Evolutionary conservation across 2,329 filamentous ascomycete species (phyloP), one percentile per base, ranked within the genome.

Genomic region (Botrytis elliptica): DNA sequence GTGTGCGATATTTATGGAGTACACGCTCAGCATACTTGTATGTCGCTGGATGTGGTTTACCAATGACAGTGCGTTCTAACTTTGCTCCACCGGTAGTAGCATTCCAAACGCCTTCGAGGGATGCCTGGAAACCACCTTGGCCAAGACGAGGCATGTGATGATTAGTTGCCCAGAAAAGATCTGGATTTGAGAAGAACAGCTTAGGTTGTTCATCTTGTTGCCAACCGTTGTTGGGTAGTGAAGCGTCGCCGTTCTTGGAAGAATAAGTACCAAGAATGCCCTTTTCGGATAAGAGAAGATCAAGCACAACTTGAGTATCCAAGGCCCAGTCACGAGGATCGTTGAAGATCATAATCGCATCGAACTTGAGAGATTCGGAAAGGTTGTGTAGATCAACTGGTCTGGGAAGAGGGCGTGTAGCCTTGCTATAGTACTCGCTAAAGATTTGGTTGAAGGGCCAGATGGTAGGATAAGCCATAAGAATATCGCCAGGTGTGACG

Each of bases 321-420:
- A 98, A 87, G 0, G 93, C 94, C 96, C 96, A 99, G 84, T 99
- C 96, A 73, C 96, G 89, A 5, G 96, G 95, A 82, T 98, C 96
- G 82, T 97, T 97, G 87, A 95, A 98, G 10, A 98, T 92, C 79
- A 98, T 92, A 42, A 98, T 89, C 42, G 95, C 94, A 80, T 97
- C 94, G 77, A 99, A 92, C 78, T 93, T 94, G 66, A 95, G 86
- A 16, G 85, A 83, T 16, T 84, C 80, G 0, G 73, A 57, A 29
- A 85, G 86, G 22, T 84, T 83, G 0, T 82, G 81, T 0, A 84
- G 84, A 55, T 87, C 82, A 80, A 76, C 79, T 77, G 38, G 82
- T 78, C 42, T 84, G 74, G 90, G 90, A 0, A 93, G 84, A 1
- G 88, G 88, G 55, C 86, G 86, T 25, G 88, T 86, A 73, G 88